Percentiles rank a stretch among this genome's conserved stretches.
phyloP scores from a whole-genome alignment of 2,329 filamentous ascomycete genomes.

The Neoarthrinium moseri region DNA sequence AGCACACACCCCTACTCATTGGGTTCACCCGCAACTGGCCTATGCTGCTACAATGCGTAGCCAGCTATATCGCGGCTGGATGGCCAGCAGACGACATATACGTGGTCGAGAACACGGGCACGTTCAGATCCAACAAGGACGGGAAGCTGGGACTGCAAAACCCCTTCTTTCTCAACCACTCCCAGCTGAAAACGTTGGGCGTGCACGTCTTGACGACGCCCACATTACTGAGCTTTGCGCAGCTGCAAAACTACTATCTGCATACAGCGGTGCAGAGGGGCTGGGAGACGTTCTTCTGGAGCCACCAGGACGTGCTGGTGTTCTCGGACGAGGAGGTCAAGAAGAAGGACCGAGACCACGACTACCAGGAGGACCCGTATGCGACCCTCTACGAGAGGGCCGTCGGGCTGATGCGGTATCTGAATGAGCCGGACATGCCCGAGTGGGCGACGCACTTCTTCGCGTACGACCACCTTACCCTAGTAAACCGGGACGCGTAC shows the following conservation, averaged over 20 bases:
- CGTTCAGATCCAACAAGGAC: conserved; percentile 46
- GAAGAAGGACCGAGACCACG: conserved; percentile 33
- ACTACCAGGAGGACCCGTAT: conserved; percentile 32
- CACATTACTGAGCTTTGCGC: conserved; percentile 45
- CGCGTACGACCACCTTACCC: conserved; percentile 46
- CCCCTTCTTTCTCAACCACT: conserved; percentile 54
- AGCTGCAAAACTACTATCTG: conserved; percentile 50
- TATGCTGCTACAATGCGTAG: conserved; percentile 49
- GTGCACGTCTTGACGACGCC: conserved; percentile 49
- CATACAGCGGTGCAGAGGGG: conserved; percentile 36
- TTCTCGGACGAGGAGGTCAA: conserved; percentile 38
- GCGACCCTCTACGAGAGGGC: conserved; percentile 32
- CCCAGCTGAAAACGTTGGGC: conserved; percentile 42
- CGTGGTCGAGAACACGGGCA: conserved; percentile 55
- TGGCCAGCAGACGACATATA: conserved; percentile 54
- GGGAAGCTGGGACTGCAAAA: conserved; percentile 45
- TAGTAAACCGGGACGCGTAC: conserved; percentile 44
- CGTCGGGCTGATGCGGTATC: conserved; percentile 28
- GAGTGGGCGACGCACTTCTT: conserved; percentile 50
- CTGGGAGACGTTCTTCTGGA: conserved; percentile 48
- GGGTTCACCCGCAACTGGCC: conserved; percentile 54
- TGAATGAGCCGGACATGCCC: conserved; percentile 31
- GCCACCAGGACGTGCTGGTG: conserved; percentile 46
- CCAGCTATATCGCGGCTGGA: conserved; percentile 52
- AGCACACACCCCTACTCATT: conserved; percentile 42